Base-by-base conservation (phyloP, 2,329 filamentous ascomycete species). In the Pseudogymnoascus sp. region DNA sequence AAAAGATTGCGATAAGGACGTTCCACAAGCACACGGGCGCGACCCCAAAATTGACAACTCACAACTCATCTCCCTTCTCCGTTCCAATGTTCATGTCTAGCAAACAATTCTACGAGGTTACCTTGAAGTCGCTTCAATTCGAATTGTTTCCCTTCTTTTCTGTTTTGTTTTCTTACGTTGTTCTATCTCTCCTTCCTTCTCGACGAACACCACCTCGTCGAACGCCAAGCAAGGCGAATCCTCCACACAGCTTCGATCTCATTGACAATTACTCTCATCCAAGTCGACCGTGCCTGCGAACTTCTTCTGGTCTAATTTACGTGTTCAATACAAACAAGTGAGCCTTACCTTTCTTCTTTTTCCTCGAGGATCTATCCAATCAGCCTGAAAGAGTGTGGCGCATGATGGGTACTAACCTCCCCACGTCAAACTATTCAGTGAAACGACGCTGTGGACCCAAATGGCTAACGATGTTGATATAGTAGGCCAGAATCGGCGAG, bases 1-100 rank as follows among this genome's bases (percentile, higher is more conserved):
- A 34, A 34, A 18, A 56, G 49, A 56, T 56, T 56, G 16, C 28
- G 49, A 56, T 56, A 56, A 56, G 49, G 16, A 56, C 49, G 28
- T 34, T 56, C 28, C n/a, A 12, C 28, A 56, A 4, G 3, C 28
- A 56, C 34, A 56, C 49, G 25, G 16, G 14, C 49, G 49, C 49
- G 49, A 53, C 28, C 49, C 49, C 34, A 56, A 56, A 56, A 34
- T 14, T 36, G 11, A 21, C 28, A 28, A 36, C 25, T n/a, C 46
- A 21, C 28, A 28, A 36, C 25, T n/a, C 46, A 34, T 18, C n/a
- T 21, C 36, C 28, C n/a, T 12, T 56, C 18, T 34, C 12, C 28
- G 31, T 36, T 56, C n/a, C 28, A 31, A 12, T 16, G 5, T 34
- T 56, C 21, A 16, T 21, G 49, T 21, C 49, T n/a, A 56, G 28